Evolutionary conservation across 1,139 yeast genomes (phyloP).

Genomic region (Geotrichum aggregatum): DNA sequence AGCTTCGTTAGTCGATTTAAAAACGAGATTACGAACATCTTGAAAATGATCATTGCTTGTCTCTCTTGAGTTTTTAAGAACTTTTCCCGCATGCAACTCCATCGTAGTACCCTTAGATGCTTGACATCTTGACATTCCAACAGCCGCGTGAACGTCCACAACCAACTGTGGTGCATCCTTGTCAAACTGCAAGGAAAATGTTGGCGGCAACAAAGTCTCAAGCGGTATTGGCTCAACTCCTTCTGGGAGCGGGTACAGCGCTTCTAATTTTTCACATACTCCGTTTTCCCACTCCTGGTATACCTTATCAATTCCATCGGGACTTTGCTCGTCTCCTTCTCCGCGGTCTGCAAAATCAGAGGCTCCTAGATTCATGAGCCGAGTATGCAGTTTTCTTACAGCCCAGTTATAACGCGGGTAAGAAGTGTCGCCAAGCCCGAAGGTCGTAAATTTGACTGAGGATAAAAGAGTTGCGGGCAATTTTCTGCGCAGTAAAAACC

Average conservation of each 20-base stretch:
- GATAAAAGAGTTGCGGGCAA: constrained; percentile 56
- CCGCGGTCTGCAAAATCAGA: constrained; percentile 64
- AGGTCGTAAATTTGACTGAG: constrained; percentile 61
- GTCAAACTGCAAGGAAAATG: constrained; percentile 27
- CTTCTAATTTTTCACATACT: constrained; percentile 45
- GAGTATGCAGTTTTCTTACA: constrained; percentile 68
- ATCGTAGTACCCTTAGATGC: constrained; percentile 25
- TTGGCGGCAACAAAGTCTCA: constrained; percentile 45
- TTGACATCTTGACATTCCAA: constrained; percentile 34
- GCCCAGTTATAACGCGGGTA: constrained; percentile 85
- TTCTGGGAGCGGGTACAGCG: constrained; percentile 29
- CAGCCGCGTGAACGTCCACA: constrained; percentile 28
- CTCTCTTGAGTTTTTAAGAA: constrained; percentile 52
- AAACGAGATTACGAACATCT: constrained; percentile 68
- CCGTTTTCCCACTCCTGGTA: constrained; percentile 68
- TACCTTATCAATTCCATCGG: constrained; percentile 75
- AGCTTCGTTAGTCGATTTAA: constrained; percentile 37
- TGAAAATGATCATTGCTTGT: constrained; percentile 77
- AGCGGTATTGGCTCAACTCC: constrained; percentile 23
- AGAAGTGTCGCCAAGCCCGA: constrained; percentile 94
- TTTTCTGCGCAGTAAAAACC: constrained; percentile 60
- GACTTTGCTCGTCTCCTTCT: constrained; percentile 83
- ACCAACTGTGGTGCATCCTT: constrained; percentile 32
- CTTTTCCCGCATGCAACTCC: constrained; percentile 40
- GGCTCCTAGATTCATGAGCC: constrained; percentile 81